Percentiles rank a stretch among this genome's conserved stretches.
Conservation (phyloP, 2,329 filamentous ascomycete species). For the Trichoderma sp. region DNA sequence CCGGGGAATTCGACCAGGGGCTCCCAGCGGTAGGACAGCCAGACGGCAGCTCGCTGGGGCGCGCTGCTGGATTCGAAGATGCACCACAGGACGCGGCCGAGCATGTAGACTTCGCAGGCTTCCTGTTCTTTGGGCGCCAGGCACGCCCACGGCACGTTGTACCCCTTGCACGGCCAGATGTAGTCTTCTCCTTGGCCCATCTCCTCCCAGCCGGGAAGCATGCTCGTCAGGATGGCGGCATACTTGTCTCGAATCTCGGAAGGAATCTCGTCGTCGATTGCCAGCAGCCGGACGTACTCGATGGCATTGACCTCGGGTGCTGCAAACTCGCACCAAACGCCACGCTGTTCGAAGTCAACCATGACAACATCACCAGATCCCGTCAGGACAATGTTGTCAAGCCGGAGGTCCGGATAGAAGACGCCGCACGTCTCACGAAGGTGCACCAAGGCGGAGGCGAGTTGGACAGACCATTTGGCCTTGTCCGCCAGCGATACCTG, state of each 20-base stretch:
- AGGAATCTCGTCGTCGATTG: slow-evolving; percentile 50
- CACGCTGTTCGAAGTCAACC: slow-evolving; percentile 64
- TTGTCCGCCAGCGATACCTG: slow-evolving; percentile 48
- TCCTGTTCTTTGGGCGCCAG: slow-evolving; percentile 56
- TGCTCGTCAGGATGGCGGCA: slow-evolving; percentile 41
- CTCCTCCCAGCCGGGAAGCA: slow-evolving; percentile 51
- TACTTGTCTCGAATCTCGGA: slow-evolving; percentile 45
- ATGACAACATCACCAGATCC: slow-evolving; percentile 51
- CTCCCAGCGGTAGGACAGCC: slow-evolving; percentile 61
- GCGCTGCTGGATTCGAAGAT: slow-evolving; percentile 62
- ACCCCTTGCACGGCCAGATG: slow-evolving; percentile 50
- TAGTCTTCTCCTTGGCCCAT: slow-evolving; percentile 48
- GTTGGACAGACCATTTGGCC: slow-evolving; percentile 56
- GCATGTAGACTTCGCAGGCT: slow-evolving; percentile 62
- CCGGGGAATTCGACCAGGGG: slow-evolving; percentile 58
- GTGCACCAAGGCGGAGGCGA: slow-evolving; percentile 54
- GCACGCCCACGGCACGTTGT: slow-evolving; percentile 59
- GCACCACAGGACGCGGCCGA: slow-evolving; percentile 63
- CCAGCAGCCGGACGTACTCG: slow-evolving; percentile 59
- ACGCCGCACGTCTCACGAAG: slow-evolving; percentile 47
- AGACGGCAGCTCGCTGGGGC: slow-evolving; percentile 57
- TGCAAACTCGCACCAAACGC: slow-evolving; percentile 64
- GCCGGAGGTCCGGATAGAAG: slow-evolving; percentile 61
- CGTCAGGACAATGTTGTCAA: slow-evolving; percentile 61
- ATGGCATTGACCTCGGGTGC: slow-evolving; percentile 62